phyloP scores from a whole-genome alignment of 2,329 filamentous ascomycete species.

The Alternaria infectoria region DNA sequence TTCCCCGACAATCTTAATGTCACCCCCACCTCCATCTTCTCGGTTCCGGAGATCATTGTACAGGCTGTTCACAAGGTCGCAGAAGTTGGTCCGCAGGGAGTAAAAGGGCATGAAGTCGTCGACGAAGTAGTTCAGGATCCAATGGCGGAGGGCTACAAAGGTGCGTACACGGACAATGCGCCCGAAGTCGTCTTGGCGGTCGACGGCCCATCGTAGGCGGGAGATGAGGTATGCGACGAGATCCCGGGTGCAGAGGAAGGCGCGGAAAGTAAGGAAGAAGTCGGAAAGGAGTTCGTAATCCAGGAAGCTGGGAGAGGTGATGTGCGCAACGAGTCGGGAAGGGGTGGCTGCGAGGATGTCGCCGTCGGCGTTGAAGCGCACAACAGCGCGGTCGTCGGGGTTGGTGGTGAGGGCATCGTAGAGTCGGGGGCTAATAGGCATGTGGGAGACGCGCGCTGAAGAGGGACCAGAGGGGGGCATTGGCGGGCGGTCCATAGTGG shows the following conservation, averaged over 20 bases:
- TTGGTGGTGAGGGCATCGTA: constrained; percentile 83
- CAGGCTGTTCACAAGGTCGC: constrained; percentile 74
- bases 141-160: constrained; percentile 93
- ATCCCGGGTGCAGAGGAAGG: constrained; percentile 78
- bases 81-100: constrained; percentile 77
- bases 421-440: constrained; percentile 66
- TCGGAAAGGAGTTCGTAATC: constrained; percentile 97
- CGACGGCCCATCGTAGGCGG: constrained; percentile 84
- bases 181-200: constrained; percentile 79
- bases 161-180: constrained; percentile 94
- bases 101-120: constrained; percentile 89
- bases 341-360: constrained; percentile 89
- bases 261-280: constrained; percentile 94
- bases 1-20: constrained; percentile 88
- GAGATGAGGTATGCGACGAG: constrained; percentile 85
- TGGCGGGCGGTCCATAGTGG: constrained; percentile 44
- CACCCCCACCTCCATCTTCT: constrained; percentile 62
- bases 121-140: constrained; percentile 96
- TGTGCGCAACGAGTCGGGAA: constrained; percentile 89
- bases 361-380: constrained; percentile 77
- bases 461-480: constrained; percentile 43
- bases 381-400: constrained; percentile 80
- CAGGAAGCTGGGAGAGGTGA: constrained; percentile 92
- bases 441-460: constrained; percentile 45
- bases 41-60: constrained; percentile 60